Percentiles rank a stretch among this genome's conserved stretches.
Conservation (phyloP, 1,284 basidiomycete genomes). For the Trichosporon coremiiforme region DNA sequence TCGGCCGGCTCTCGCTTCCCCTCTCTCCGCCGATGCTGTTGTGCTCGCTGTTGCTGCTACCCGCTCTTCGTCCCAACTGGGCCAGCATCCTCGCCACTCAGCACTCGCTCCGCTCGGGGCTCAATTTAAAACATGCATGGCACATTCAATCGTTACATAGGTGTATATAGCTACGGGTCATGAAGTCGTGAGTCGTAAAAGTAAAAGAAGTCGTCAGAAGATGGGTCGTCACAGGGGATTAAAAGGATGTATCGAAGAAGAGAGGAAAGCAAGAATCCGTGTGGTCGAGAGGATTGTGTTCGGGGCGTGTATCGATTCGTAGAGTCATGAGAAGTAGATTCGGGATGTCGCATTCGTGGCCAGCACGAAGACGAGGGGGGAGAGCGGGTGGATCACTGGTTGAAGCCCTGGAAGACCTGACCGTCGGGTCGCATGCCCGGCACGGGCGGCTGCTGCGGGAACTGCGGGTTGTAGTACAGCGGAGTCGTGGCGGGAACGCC, state of each 20-base stretch:
- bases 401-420: slow-evolving; percentile 13
- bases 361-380: not conserved
- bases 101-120: not conserved
- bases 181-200: not conserved
- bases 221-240: not conserved
- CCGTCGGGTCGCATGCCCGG: slow-evolving; percentile 6
- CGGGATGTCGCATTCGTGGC: not conserved
- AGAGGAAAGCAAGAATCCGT: not conserved
- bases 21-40: too few relatives aligned
- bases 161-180: slow-evolving; percentile 13
- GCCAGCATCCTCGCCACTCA: too few relatives aligned
- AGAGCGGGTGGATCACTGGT: not conserved
- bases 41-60: too few relatives aligned
- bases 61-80: too few relatives aligned
- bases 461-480: slow-evolving; percentile 16
- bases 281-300: not conserved
- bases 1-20: too few relatives aligned
- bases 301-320: not conserved
- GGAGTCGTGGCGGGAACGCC: not conserved
- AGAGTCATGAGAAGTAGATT: not conserved
- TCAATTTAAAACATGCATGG: not conserved
- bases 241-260: slow-evolving; percentile 12
- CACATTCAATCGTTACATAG: slow-evolving; percentile 15
- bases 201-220: not conserved
- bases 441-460: slow-evolving; percentile 11